Evolutionary conservation across 805 yeast species (phyloP), one percentile per base, ranked within the genome.

Genomic region (Blastobotrys terrestris): DNA sequence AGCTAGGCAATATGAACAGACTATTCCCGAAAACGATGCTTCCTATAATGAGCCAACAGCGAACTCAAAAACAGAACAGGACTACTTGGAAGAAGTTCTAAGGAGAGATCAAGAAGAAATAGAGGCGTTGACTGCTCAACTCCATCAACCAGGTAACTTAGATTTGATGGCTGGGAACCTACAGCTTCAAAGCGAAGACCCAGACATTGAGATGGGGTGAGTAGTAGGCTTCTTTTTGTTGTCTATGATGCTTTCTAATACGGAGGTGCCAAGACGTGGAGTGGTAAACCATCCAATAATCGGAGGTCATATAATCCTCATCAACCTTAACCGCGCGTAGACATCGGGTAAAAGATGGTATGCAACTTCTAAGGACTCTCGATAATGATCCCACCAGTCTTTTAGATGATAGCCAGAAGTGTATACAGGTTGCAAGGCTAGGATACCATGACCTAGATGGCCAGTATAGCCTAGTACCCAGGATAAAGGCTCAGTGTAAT

Each of bases 31-130:
- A n/a, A 16, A 16, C 3, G 31, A 43, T 13, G 52, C 43, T 31
- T 42, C 22, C 44, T 43, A 31, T 16, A 31, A 49, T 41, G 49
- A 50, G 41, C 39, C 35, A 15, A n/a, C 6, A 7, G n/a, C 26
- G 8, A 44, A 31, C n/a, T 14, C n/a, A n/a, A 39, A 44, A 26
- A 26, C 35, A 11, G 54, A 52, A 26, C 40, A 21, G 21, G 54
- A 47, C 15, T 11, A 48, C 14, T 26, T 48, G 5, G 54, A 52
- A 6, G 41, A 52, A 26, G 18, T 42, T 22, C 20, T 52, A 19
- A 14, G n/a, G 44, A 15, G 13, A 18, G 54, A 52, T 16, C 45
- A 48, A 39, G 20, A 43, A 45, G 54, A 52, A 47, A 46, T 47
- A 41, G 54, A 39, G n/a, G 11, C 8, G 11, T 14, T 43, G 16